These are phyloP conservation scores for Bretziella fagacearum DNA, from an alignment of 2,329 filamentous ascomycete species.

Conservation along the genomic window DNA sequence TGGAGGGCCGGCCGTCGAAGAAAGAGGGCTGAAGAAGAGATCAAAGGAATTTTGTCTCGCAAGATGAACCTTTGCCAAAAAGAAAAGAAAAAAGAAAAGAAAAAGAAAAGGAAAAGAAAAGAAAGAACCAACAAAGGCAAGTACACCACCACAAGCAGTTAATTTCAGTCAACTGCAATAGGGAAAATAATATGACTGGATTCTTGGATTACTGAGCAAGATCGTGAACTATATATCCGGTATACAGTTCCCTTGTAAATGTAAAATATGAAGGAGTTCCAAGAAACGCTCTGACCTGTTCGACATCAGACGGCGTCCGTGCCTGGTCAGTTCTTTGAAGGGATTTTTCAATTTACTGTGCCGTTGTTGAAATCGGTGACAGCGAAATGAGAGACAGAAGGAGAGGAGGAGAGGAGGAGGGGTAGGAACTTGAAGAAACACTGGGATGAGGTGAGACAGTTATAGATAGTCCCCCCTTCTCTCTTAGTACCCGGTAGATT, in stretches of 20 bases:
- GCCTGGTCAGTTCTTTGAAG: not conserved
- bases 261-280: not conserved
- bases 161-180: not conserved
- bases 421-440: not conserved
- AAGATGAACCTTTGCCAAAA: no score
- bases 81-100: not conserved
- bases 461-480: no score
- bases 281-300: no score
- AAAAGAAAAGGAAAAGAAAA: slow-evolving; percentile 3
- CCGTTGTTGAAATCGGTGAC: not conserved
- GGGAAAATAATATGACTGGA: not conserved
- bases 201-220: no score
- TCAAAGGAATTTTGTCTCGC: no score
- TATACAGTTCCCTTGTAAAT: not conserved
- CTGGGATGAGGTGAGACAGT: no score
- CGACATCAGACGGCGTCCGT: not conserved
- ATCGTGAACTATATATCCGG: not conserved
- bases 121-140: not conserved
- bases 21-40: no score
- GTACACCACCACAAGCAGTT: not conserved
- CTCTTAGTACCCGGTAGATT: no score
- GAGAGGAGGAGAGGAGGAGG: not conserved
- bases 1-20: no score
- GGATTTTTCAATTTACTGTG: not conserved
- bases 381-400: not conserved